Evolutionary conservation across 371 early-diverging fungal genomes (phyloP).

Genomic region (Vairimorpha apis): DNA sequence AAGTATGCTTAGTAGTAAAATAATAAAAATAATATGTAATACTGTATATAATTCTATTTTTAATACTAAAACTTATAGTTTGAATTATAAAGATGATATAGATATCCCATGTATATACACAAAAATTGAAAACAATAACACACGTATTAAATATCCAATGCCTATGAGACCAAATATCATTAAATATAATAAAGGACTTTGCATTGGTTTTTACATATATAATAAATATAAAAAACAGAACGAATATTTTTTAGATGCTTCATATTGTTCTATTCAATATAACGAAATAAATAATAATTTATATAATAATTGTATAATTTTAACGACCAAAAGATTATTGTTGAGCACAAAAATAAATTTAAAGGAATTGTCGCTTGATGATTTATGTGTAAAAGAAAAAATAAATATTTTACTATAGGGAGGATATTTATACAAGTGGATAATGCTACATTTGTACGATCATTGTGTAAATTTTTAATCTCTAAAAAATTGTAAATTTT

Average conservation of each 20-base stretch:
- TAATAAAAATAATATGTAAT: not conserved
- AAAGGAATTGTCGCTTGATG: not conserved
- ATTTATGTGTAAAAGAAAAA: constrained; percentile 11
- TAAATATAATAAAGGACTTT: constrained; percentile 14
- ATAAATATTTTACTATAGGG: constrained; percentile 6
- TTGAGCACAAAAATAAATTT: constrained; percentile 3
- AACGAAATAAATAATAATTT: constrained; percentile 7
- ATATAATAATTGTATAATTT: constrained; percentile 2
- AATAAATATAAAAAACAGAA: not conserved
- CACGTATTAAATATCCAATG: constrained; percentile 23
- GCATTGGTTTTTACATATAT: constrained; percentile 26
- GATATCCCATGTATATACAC: not conserved
- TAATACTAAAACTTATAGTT: not conserved
- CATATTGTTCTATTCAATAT: constrained; percentile 7
- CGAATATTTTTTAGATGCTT: constrained; percentile 22
- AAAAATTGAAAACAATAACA: not conserved
- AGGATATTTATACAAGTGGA: constrained; percentile 11
- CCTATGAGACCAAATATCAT: not conserved
- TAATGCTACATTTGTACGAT: constrained; percentile 2
- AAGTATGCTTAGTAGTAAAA: not conserved
- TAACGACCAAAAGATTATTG: constrained; percentile 16
- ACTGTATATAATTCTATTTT: not conserved
- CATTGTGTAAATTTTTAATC: constrained; percentile 4
- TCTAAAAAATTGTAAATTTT: no score
- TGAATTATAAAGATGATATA: not conserved